phyloP scores from a whole-genome alignment of 768 basidiomycete species.

The Tylopilus intermedius region DNA sequence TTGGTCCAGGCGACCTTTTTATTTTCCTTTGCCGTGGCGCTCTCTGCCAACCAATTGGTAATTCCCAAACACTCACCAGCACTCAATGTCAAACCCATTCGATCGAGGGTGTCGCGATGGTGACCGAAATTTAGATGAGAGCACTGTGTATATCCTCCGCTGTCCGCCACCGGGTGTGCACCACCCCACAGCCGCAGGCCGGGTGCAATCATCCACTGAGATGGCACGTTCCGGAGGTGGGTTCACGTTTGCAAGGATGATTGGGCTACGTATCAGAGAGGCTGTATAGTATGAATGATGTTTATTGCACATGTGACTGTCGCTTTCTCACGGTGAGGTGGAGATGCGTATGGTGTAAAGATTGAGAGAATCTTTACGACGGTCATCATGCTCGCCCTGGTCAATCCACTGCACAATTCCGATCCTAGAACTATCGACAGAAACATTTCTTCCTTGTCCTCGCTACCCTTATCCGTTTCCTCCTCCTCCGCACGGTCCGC shows the following conservation, averaged over 20 bases:
- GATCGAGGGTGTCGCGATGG: conserved; percentile 4
- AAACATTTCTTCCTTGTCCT: conserved; percentile 16
- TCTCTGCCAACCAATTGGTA: conserved; percentile 4
- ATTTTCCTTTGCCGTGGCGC: neutral
- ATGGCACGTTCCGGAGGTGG: neutral
- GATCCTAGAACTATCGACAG: conserved; percentile 30
- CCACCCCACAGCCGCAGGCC: neutral
- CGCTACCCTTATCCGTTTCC: conserved; percentile 3
- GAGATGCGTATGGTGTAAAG: conserved; percentile 11
- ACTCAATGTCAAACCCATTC: neutral
- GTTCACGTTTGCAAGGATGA: conserved; percentile 2
- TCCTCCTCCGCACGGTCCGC: conserved; percentile 18
- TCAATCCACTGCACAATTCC: conserved; percentile 35
- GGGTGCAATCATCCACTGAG: neutral
- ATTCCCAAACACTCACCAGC: conserved; percentile 3
- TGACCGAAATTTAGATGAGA: neutral
- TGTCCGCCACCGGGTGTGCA: neutral
- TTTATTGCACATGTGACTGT: conserved; percentile 13
- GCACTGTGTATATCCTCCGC: too few species aligned
- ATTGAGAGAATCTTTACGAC: conserved; percentile 12
- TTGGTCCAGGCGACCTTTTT: neutral
- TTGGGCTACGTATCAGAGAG: neutral
- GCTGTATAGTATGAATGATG: neutral
- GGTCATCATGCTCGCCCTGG: conserved; percentile 46
- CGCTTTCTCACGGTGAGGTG: conserved; percentile 23